Evolutionary conservation across 192 early-diverging fungal genomes (phyloP), one percentile per base, ranked within the genome.

Genomic region (Podila epicladia): DNA sequence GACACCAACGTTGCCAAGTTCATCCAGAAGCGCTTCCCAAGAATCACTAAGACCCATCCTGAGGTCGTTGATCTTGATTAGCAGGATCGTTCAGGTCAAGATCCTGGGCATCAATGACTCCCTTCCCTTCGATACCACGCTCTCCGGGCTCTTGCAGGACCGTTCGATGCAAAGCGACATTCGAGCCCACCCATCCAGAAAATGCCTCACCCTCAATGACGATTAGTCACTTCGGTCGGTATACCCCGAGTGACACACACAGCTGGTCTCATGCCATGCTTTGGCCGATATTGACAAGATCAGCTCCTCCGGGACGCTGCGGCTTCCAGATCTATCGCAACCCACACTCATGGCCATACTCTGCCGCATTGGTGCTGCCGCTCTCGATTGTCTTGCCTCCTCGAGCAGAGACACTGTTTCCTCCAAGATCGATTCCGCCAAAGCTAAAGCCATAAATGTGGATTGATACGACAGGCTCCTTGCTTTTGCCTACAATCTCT

Each of bases 401-500:
- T 13, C 53, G 19, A 73, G 72, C 49, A 55, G 51, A 38, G 53
- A 53, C 11, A 35, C 24, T 2, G 64, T 53, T 17, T 22, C 68
- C 41, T 19, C 35, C 35, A 37, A 37, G 35, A 7, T 7, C 35
- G 35, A 37, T 3, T 7, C 31, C 5, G 2, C 35, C 50, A 49
- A 62, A 20, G 31, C 15, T 20, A 62, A 22, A 37, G 15, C 0
- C 7, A n/a, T n/a, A n/a, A n/a, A 29, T 70, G 45, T 73, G 87
- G 85, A 55, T 85, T 48, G 69, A 75, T 65, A 82, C 78, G 64
- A 38, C 72, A 9, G 64, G 84, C 28, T 41, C 82, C 20, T 84
- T 87, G 45, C 67, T 94, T 9, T 69, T 96, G 17, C 94, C 95
- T 9, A 86, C 89, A 4, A 66, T 95, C 2, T 91, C 92, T 0